Conservation (phyloP, 192 early-diverging fungal species). For the Spizellomyces sp. region DNA sequence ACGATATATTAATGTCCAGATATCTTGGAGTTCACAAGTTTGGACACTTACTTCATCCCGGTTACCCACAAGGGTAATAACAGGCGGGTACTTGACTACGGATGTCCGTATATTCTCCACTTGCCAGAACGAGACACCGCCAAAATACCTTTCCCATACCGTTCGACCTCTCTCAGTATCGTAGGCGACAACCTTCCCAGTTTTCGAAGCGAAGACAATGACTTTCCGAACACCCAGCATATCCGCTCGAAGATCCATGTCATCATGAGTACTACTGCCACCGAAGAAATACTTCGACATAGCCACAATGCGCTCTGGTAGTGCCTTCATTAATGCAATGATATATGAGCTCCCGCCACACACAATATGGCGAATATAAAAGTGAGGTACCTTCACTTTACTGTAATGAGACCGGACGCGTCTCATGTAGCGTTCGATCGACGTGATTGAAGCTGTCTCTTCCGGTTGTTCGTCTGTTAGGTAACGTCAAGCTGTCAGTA, state of each 20-base stretch:
- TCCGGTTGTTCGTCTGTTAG: slow-evolving; percentile 47
- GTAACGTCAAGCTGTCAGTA: neutral
- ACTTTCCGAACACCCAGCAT: slow-evolving; percentile 82
- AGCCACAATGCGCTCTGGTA: no score
- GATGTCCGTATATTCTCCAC: slow-evolving; percentile 55
- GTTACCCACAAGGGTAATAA: slow-evolving; percentile 68
- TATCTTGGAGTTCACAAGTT: neutral
- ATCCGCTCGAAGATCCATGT: slow-evolving; percentile 8
- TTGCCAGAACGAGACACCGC: slow-evolving; percentile 45
- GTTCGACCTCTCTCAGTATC: slow-evolving; percentile 76
- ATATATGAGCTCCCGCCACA: no score
- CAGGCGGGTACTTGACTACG: slow-evolving; percentile 71
- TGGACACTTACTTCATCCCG: neutral
- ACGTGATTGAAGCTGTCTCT: slow-evolving; percentile 43
- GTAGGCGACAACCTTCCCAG: slow-evolving; percentile 81
- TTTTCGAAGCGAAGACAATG: slow-evolving; percentile 74
- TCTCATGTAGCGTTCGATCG: slow-evolving; percentile 67
- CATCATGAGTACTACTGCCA: neutral
- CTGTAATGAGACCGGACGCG: slow-evolving; percentile 55
- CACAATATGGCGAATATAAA: no score
- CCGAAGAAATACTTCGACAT: neutral
- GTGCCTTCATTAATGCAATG: no score
- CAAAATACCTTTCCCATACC: slow-evolving; percentile 76
- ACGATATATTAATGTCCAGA: neutral
- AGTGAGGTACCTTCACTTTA: slow-evolving; percentile 47